Evolutionary conservation across 1,284 basidiomycete genomes (phyloP).

Genomic region (Pholiota adiposa): DNA sequence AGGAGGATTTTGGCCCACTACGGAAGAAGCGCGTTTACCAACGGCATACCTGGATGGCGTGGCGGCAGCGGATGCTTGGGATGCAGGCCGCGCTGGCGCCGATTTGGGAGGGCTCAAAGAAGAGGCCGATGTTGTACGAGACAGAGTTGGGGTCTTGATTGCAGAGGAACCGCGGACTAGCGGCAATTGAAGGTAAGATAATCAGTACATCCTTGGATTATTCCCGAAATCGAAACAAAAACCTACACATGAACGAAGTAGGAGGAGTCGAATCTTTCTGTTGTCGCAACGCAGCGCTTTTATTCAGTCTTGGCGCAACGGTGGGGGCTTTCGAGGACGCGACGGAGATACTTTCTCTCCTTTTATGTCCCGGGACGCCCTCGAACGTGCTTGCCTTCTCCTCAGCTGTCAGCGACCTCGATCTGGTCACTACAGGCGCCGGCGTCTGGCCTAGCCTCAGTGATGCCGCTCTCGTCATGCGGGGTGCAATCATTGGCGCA

Average conservation of each 20-base stretch:
- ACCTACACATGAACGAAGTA: constrained; percentile 68
- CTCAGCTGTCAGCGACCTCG: constrained; percentile 29
- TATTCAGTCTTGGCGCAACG: constrained; percentile 69
- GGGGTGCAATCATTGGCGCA: constrained; percentile 70
- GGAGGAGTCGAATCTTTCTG: constrained; percentile 64
- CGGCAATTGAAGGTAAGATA: constrained; percentile 28
- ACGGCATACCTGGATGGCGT: constrained; percentile 24
- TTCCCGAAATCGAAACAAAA: neutral
- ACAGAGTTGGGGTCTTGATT: constrained; percentile 45
- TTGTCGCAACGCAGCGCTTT: constrained; percentile 66
- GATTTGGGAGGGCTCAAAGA: constrained; percentile 20
- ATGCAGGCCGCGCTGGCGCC: constrained; percentile 18
- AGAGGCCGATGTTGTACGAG: constrained; percentile 28
- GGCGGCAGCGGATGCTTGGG: constrained; percentile 22
- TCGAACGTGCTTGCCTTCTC: constrained; percentile 55
- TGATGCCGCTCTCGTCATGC: constrained; percentile 75
- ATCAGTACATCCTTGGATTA: neutral
- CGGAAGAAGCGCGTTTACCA: constrained; percentile 27
- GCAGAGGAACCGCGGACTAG: constrained; percentile 46
- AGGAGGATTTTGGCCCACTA: constrained; percentile 13
- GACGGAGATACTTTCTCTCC: constrained; percentile 73
- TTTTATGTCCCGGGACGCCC: constrained; percentile 82
- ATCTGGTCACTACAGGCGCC: constrained; percentile 38
- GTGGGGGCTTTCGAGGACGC: constrained; percentile 65
- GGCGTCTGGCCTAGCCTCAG: constrained; percentile 60